Percentiles rank a stretch among this genome's conserved stretches.
Conservation (phyloP, 148 eudicot genomes). For the Chenopodium album region DNA sequence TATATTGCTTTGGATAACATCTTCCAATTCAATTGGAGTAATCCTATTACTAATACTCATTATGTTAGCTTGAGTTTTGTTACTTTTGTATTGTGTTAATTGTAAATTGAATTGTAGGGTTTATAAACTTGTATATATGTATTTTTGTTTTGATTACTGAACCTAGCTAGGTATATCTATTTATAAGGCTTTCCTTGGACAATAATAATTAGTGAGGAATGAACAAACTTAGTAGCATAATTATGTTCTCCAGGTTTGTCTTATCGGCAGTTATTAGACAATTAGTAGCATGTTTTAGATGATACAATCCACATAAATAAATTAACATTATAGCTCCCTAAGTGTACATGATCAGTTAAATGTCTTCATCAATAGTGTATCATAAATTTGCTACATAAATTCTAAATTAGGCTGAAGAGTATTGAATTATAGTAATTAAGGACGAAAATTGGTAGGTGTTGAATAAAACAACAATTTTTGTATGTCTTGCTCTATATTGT, state of each 20-base stretch:
- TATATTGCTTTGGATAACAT: not conserved
- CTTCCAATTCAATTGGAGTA: not conserved
- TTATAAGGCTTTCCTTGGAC: not conserved
- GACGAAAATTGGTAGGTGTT: too few species aligned
- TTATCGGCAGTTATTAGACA: too few species aligned
- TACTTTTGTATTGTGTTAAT: too few species aligned
- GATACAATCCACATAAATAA: not conserved
- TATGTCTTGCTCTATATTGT: too few species aligned
- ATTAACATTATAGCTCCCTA: not conserved
- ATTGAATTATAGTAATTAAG: too few species aligned
- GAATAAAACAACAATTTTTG: too few species aligned
- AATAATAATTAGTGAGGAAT: not conserved
- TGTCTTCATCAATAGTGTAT: not conserved
- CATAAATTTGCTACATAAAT: not conserved
- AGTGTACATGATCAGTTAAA: not conserved
- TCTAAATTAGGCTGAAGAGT: not conserved
- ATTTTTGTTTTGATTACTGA: not conserved
- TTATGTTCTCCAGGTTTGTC: too few species aligned
- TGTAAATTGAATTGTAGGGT: too few species aligned
- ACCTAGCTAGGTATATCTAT: not conserved
- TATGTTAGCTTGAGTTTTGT: not conserved
- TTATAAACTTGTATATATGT: too few species aligned
- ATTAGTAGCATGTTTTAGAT: not conserved
- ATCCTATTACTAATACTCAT: constrained; percentile 17
- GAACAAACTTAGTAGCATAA: too few species aligned